These are phyloP conservation scores for Russula emetica DNA, from an alignment of 768 basidiomycete genomes.

Conservation along the genomic window DNA sequence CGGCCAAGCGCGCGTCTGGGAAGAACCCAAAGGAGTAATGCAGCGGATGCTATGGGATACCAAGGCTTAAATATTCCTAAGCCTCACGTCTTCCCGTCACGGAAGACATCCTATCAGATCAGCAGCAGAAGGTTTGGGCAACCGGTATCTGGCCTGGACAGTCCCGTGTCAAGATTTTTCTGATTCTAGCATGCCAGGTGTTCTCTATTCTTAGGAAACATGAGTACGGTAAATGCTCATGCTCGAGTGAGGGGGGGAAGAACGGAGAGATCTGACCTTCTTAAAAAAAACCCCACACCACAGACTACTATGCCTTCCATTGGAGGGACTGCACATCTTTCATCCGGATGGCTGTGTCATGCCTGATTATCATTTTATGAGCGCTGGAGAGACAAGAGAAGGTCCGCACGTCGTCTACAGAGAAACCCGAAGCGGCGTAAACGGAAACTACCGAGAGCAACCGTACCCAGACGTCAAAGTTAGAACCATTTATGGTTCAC, in stretches of 20 bases:
- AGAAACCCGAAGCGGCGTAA: neutral
- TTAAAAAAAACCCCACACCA: neutral
- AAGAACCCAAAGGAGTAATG: constrained; percentile 15
- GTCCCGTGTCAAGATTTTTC: neutral
- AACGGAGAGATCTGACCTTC: neutral
- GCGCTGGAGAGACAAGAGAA: neutral
- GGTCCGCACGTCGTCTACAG: neutral
- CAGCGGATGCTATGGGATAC: constrained; percentile 11
- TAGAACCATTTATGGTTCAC: constrained; percentile 3
- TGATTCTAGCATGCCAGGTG: neutral
- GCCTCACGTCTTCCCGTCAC: constrained; percentile 14
- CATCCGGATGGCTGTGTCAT: neutral
- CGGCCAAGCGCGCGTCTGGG: constrained; percentile 1
- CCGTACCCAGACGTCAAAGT: neutral
- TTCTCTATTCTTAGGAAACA: neutral
- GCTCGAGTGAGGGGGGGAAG: constrained; percentile 4
- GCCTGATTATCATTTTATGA: constrained; percentile 1
- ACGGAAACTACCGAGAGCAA: constrained; percentile 12
- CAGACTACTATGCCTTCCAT: neutral
- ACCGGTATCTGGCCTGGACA: constrained; percentile 16
- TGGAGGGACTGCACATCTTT: neutral
- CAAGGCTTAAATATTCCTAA: constrained; percentile 13
- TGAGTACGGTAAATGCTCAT: neutral
- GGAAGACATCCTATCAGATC: constrained; percentile 18
- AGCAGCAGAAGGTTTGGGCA: constrained; percentile 21